A percentile compares a stretch with the other conserved stretches of the same genome.
Evolutionary conservation across 2,329 filamentous ascomycete species (phyloP).

Genomic region (Ascochyta lentis): DNA sequence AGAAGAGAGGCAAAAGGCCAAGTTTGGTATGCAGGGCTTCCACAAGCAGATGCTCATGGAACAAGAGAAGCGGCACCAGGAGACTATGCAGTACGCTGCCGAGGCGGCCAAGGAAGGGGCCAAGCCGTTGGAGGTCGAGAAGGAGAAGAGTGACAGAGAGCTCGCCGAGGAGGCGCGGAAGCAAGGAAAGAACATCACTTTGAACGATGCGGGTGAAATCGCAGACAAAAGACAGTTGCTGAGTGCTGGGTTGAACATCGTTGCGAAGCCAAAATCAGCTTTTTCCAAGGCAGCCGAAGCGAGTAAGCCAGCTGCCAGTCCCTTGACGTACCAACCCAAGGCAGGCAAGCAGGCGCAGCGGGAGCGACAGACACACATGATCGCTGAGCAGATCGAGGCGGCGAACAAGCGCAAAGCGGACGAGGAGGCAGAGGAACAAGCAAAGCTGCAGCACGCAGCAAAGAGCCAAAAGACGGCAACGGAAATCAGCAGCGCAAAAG

Average conservation of each 20-base stretch:
- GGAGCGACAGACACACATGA: constrained; percentile 78
- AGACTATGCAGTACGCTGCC: constrained; percentile 70
- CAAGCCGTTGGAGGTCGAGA: constrained; percentile 26
- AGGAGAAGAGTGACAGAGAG: constrained; percentile 66
- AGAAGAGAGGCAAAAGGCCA: constrained; percentile 69
- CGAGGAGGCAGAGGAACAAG: constrained; percentile 70
- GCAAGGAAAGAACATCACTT: constrained; percentile 66
- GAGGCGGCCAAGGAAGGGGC: constrained; percentile 33
- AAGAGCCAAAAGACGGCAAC: constrained; percentile 81
- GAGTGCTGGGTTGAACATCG: constrained; percentile 76
- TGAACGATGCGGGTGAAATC: constrained; percentile 84
- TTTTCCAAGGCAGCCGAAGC: constrained; percentile 31
- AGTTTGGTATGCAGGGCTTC: constrained; percentile 78
- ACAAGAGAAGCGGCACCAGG: constrained; percentile 72
- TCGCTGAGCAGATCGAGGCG: constrained; percentile 78
- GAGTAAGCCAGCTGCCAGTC: constrained; percentile 19
- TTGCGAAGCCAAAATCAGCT: constrained; percentile 64
- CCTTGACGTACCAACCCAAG: constrained; percentile 41
- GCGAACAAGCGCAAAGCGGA: constrained; percentile 74
- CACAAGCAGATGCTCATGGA: constrained; percentile 76
- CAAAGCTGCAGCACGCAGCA: constrained; percentile 66
- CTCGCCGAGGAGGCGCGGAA: constrained; percentile 72
- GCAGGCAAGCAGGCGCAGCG: constrained; percentile 68
- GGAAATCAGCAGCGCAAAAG: constrained; percentile 79
- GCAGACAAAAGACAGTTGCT: constrained; percentile 85